These are phyloP conservation scores for Austroboletus eburneus DNA, from an alignment of 768 basidiomycete species.

Conservation along the genomic window DNA sequence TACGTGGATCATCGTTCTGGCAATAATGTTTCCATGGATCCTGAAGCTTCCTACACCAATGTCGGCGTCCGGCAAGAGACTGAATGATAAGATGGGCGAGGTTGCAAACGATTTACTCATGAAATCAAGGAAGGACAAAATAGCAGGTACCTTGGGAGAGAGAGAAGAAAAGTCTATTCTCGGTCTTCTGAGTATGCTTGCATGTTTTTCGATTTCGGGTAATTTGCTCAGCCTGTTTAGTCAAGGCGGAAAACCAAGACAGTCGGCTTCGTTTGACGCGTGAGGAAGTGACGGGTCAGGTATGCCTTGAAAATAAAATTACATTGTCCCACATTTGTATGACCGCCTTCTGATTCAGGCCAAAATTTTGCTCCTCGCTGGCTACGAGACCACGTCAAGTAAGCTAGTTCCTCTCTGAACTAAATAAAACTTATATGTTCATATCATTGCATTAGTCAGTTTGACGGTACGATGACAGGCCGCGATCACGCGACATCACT, in stretches of 20 bases:
- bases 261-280: conserved; percentile 29
- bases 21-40: not conserved
- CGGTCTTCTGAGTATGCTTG: conserved; percentile 12
- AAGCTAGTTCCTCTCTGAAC: conserved; percentile 1
- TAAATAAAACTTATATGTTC: not conserved
- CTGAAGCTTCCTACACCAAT: not conserved
- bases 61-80: not conserved
- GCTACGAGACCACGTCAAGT: conserved; percentile 40
- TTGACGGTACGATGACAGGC: conserved; percentile 11
- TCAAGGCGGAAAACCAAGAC: not conserved
- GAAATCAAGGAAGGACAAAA: not conserved
- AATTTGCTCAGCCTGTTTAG: not conserved
- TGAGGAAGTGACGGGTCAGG: conserved; percentile 40
- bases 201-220: not conserved
- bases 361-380: conserved; percentile 34
- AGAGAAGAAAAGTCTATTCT: conserved; percentile 31
- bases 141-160: not conserved
- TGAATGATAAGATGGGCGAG: not conserved
- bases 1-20: not conserved
- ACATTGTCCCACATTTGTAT: not conserved
- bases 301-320: conserved; percentile 1
- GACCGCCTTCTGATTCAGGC: conserved; percentile 10
- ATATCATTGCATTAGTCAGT: conserved; percentile 9
- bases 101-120: not conserved
- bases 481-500: not conserved